Evolutionary conservation across 2,329 filamentous ascomycete genomes (phyloP).

Genomic region (Cladosporium cucumerinum): DNA sequence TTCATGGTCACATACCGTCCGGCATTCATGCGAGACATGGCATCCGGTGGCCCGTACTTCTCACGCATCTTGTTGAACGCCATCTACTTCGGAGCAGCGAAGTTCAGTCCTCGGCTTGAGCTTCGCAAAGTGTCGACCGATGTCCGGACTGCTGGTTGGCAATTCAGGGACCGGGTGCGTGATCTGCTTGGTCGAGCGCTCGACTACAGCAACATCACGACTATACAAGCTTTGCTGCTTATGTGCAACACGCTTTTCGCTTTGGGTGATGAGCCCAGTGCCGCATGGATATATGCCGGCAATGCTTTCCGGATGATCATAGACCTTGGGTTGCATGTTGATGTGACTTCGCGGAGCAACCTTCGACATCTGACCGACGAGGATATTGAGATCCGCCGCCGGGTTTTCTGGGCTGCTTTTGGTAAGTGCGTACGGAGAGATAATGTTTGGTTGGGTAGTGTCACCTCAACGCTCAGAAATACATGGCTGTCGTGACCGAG

Average conservation of each 20-base stretch:
- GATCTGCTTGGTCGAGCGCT: constrained; percentile 8
- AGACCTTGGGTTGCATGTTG: constrained; percentile 40
- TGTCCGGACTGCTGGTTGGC: constrained; percentile 7
- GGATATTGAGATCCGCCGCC: constrained; percentile 44
- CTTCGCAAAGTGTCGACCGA: constrained; percentile 7
- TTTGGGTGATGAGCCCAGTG: constrained; percentile 10
- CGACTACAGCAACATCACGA: constrained; percentile 12
- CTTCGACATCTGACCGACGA: constrained; percentile 40
- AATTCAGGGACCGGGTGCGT: constrained; percentile 4
- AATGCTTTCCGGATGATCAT: constrained; percentile 14
- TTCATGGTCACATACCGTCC: constrained; percentile 25
- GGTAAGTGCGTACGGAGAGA: constrained; percentile 20
- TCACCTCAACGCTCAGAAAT: too few species aligned
- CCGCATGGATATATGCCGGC: constrained; percentile 9
- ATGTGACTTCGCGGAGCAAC: constrained; percentile 11
- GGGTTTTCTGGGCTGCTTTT: constrained; percentile 49
- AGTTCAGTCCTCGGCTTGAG: constrained; percentile 12
- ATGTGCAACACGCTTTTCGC: constrained; percentile 9
- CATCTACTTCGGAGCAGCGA: constrained; percentile 8
- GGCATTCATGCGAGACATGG: constrained; percentile 26
- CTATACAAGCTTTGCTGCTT: constrained; percentile 6
- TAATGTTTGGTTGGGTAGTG: background rate
- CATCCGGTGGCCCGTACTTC: constrained; percentile 10
- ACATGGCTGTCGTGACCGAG: too few species aligned
- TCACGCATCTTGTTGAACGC: constrained; percentile 7